Conservation (phyloP, 495 filamentous ascomycete species). For the Aspergillus mulundensis region DNA sequence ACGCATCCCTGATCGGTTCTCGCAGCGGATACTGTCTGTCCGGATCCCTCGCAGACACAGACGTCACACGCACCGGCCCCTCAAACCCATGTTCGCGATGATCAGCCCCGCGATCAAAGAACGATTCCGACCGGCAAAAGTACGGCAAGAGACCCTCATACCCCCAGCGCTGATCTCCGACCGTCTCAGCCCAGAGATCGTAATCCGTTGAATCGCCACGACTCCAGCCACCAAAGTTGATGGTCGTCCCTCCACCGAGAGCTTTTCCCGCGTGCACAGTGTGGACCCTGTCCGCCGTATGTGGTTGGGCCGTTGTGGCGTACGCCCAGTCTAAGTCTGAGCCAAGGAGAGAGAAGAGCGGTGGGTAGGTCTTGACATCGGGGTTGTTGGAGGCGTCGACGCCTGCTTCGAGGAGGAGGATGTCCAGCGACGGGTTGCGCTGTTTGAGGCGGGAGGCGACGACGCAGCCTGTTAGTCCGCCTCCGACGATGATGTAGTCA, state of each 20-base stretch:
- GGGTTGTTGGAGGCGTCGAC: constrained; percentile 19
- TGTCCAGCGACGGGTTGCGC: constrained; percentile 14
- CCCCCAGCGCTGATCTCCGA: constrained; percentile 34
- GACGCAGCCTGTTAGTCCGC: constrained; percentile 42
- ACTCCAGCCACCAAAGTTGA: constrained; percentile 28
- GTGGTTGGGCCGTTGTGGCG: constrained; percentile 25
- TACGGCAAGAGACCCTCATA: constrained; percentile 26
- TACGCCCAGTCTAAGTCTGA: constrained; percentile 34
- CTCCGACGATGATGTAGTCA: constrained; percentile 39
- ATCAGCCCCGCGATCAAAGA: not conserved
- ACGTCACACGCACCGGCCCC: constrained; percentile 20
- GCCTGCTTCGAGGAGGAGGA: constrained; percentile 30
- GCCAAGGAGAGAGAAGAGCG: constrained; percentile 15
- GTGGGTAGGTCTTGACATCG: constrained; percentile 9
- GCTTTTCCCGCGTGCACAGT: constrained; percentile 29
- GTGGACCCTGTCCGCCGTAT: constrained; percentile 20
- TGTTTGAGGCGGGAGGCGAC: constrained; percentile 31
- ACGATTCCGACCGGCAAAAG: constrained; percentile 13
- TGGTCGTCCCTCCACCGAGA: constrained; percentile 26
- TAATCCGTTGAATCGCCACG: constrained; percentile 34
- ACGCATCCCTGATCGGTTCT: constrained; percentile 29
- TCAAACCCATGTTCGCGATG: constrained; percentile 21
- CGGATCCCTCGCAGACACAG: not conserved
- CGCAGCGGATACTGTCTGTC: constrained; percentile 26
- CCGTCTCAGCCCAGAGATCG: constrained; percentile 32